phyloP scores from a whole-genome alignment of 805 yeast genomes.

The Ogataea populi-albae region DNA sequence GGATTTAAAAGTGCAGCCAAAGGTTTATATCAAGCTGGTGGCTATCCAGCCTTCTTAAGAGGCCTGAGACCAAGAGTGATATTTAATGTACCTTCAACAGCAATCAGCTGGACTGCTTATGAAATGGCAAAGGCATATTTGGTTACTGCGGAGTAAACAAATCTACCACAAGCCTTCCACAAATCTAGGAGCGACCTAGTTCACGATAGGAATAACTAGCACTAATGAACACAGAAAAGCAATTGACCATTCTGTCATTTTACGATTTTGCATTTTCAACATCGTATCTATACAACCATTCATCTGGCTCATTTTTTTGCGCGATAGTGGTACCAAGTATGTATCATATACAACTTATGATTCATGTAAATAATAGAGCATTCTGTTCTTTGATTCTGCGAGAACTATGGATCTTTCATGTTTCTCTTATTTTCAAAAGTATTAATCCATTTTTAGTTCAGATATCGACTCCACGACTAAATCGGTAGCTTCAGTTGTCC shows the following conservation, averaged over 20 bases:
- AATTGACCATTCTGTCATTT: slow-evolving; percentile 31
- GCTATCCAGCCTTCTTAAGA: slow-evolving; percentile 66
- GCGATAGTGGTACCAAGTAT: slow-evolving; percentile 3
- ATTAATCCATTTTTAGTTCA: too few relatives aligned
- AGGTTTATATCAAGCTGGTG: slow-evolving; percentile 60
- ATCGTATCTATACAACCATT: slow-evolving; percentile 3
- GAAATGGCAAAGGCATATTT: slow-evolving; percentile 89
- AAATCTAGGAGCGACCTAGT: too few relatives aligned
- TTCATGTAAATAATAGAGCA: slow-evolving; percentile 3
- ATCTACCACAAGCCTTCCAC: too few relatives aligned
- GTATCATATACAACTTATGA: slow-evolving; percentile 3
- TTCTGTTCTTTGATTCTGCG: too few relatives aligned
- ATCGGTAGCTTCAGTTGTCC: too few relatives aligned
- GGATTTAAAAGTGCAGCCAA: slow-evolving; percentile 71
- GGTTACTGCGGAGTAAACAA: slow-evolving; percentile 22
- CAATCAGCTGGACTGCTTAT: slow-evolving; percentile 96
- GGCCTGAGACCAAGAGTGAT: slow-evolving; percentile 91
- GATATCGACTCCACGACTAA: too few relatives aligned
- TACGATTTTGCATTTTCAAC: too few relatives aligned
- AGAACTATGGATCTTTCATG: too few relatives aligned
- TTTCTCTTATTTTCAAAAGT: too few relatives aligned
- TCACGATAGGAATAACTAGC: too few relatives aligned
- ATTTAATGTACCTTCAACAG: slow-evolving; percentile 93
- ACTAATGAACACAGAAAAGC: too few relatives aligned
- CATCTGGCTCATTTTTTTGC: slow-evolving; percentile 1